A percentile compares a stretch with the other conserved stretches of the same genome.
Evolutionary conservation across 2,329 filamentous ascomycete genomes (phyloP).

Genomic region (Paecilomyces fulvus): DNA sequence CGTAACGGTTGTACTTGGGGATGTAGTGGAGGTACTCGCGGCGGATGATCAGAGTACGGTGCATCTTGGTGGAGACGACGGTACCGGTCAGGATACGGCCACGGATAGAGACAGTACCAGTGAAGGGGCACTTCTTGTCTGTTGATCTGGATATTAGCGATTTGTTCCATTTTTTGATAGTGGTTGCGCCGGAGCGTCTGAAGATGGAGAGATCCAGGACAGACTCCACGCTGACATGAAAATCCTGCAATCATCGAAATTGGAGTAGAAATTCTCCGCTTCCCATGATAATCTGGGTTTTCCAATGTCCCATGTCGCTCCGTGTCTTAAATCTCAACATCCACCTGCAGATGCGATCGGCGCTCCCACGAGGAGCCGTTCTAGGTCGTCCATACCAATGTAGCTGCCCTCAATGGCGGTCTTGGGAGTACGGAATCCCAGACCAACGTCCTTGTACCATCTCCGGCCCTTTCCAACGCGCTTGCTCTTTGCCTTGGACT

Average conservation of each 20-base stretch:
- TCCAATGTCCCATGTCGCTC: neutral
- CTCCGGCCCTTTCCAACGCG: conserved; percentile 85
- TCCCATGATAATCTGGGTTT: neutral
- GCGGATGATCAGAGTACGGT: conserved; percentile 98
- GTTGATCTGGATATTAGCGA: conserved; percentile 20
- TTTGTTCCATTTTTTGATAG: neutral
- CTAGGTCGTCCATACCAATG: conserved; percentile 70
- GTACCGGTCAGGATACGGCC: conserved; percentile 99
- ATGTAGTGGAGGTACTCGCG: conserved; percentile 99
- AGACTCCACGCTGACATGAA: neutral
- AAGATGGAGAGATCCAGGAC: neutral
- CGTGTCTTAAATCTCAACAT: neutral
- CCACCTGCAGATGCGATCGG: neutral
- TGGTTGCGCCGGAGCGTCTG: neutral
- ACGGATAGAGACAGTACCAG: conserved; percentile 97
- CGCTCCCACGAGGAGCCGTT: conserved; percentile 11
- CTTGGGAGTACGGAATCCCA: conserved; percentile 98
- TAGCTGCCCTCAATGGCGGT: conserved; percentile 97
- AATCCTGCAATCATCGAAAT: neutral
- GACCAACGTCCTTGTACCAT: conserved; percentile 99
- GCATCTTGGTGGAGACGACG: conserved; percentile 99
- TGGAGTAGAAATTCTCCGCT: neutral
- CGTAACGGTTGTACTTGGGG: conserved; percentile 99
- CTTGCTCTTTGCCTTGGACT: conserved; percentile 74
- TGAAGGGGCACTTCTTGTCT: conserved; percentile 99